phyloP scores from a whole-genome alignment of 2,329 filamentous ascomycete species.

The Neodidymelliopsis sp. region DNA sequence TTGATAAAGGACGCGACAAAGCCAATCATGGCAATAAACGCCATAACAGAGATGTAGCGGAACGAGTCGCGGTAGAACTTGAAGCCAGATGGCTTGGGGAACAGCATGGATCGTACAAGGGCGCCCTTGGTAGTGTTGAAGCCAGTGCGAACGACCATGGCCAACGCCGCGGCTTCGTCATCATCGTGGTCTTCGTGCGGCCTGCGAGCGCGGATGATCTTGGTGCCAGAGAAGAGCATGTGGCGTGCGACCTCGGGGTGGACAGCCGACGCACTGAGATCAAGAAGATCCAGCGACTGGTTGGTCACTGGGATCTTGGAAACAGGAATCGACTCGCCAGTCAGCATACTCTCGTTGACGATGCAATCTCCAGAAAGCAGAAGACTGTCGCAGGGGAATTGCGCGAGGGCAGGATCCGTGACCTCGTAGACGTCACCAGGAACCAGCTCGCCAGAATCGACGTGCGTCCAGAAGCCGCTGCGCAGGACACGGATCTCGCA shows the following conservation, averaged over 20 bases:
- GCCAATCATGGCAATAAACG: constrained; percentile 79
- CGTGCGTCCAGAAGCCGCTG: constrained; percentile 93
- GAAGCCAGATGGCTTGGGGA: constrained; percentile 97
- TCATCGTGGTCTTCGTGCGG: constrained; percentile 86
- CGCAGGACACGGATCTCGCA: constrained; percentile 93
- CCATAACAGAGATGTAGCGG: constrained; percentile 98
- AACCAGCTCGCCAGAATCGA: constrained; percentile 86
- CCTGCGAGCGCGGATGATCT: constrained; percentile 87
- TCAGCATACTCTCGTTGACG: constrained; percentile 99
- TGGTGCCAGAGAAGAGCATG: constrained; percentile 94
- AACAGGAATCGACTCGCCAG: constrained; percentile 94
- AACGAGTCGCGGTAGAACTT: constrained; percentile 99
- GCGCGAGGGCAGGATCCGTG: constrained; percentile 86
- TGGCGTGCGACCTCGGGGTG: constrained; percentile 84
- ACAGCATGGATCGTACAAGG: constrained; percentile 95
- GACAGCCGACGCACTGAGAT: constrained; percentile 81
- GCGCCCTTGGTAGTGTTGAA: constrained; percentile 98
- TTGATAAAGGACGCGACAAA: constrained; percentile 93
- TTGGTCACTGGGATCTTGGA: constrained; percentile 88
- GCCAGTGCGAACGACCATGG: constrained; percentile 90
- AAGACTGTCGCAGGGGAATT: constrained; percentile 92
- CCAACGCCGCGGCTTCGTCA: constrained; percentile 88
- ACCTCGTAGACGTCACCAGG: constrained; percentile 97
- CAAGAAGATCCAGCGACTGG: constrained; percentile 76
- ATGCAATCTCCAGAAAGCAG: constrained; percentile 94